phyloP scores from a whole-genome alignment of 164 flowering plant species.

The Buxus sempervirens region DNA sequence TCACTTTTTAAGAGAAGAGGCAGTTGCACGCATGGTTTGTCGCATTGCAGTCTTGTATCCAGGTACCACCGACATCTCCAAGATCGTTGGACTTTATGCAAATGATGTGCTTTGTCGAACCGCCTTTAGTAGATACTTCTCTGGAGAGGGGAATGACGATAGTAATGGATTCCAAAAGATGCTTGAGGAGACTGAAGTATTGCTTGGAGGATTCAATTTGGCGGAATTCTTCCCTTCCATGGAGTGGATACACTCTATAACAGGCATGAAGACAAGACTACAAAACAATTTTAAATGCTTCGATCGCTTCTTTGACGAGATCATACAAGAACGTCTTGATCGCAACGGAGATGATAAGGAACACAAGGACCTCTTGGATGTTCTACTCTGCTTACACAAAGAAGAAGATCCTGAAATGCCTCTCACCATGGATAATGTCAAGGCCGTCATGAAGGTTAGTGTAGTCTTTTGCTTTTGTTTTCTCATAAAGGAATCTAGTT shows the following conservation, averaged over 20 bases:
- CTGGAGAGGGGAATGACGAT: slow-evolving; percentile 44
- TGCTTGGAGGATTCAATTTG: slow-evolving; percentile 51
- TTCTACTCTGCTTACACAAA: slow-evolving; percentile 42
- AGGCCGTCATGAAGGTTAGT: slow-evolving; percentile 57
- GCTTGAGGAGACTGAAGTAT: slow-evolving; percentile 43
- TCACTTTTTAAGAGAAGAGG: slow-evolving; percentile 34
- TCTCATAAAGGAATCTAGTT: too few relatives aligned
- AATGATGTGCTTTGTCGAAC: slow-evolving; percentile 37
- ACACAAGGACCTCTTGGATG: slow-evolving; percentile 51
- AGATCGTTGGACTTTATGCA: slow-evolving; percentile 25
- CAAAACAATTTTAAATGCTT: slow-evolving; percentile 24
- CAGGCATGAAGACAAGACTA: slow-evolving; percentile 41
- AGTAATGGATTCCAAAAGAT: slow-evolving; percentile 39
- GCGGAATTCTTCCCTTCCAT: slow-evolving; percentile 64
- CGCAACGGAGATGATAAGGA: slow-evolving; percentile 14
- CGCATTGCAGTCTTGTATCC: slow-evolving; percentile 24
- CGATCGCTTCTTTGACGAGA: slow-evolving; percentile 38
- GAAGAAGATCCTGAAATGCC: slow-evolving; percentile 24
- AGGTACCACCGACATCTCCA: slow-evolving; percentile 17
- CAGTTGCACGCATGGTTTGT: slow-evolving; percentile 27
- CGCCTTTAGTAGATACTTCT: slow-evolving; percentile 25
- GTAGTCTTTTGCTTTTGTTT: too few relatives aligned
- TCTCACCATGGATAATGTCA: slow-evolving; percentile 47
- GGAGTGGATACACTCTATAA: slow-evolving; percentile 37
- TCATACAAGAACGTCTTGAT: slow-evolving; percentile 43